Conservation (phyloP, 169 alveolate genomes). For the Plasmodium malariae region DNA sequence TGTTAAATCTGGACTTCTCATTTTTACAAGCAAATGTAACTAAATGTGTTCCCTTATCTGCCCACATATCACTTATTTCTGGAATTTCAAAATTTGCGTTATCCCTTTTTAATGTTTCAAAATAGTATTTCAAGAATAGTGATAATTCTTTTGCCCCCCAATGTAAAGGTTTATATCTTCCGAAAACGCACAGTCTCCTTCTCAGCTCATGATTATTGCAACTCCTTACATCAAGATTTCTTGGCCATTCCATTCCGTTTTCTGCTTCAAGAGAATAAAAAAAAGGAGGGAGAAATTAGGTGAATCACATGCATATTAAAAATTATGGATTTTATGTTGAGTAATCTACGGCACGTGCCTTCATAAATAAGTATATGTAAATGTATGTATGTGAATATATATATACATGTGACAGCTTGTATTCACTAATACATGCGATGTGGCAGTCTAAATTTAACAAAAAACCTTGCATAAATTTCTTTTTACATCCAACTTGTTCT, state of each 20-base stretch:
- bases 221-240: conserved; percentile 27
- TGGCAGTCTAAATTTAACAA: too few species aligned
- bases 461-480: too few species aligned
- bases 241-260: conserved; percentile 70
- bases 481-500: too few species aligned
- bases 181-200: conserved; percentile 48
- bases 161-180: conserved; percentile 61
- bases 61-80: conserved; percentile 67
- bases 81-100: conserved; percentile 63
- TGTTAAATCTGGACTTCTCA: conserved; percentile 58
- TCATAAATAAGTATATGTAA: not conserved
- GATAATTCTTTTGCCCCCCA: conserved; percentile 70
- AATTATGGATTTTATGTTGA: not conserved
- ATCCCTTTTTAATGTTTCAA: conserved; percentile 53
- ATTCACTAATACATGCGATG: not conserved
- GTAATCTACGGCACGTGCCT: not conserved
- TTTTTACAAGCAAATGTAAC: conserved; percentile 64
- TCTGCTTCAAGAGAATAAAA: not conserved
- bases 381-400: not conserved
- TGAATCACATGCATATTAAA: not conserved
- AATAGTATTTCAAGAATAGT: conserved; percentile 33
- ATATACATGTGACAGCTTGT: not conserved
- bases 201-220: conserved; percentile 43
- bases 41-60: conserved; percentile 72
- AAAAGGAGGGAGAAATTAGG: not conserved